Percentiles rank a stretch among this genome's conserved stretches.
phyloP scores from a whole-genome alignment of 805 yeast genomes.

The Candida gorgasii region DNA sequence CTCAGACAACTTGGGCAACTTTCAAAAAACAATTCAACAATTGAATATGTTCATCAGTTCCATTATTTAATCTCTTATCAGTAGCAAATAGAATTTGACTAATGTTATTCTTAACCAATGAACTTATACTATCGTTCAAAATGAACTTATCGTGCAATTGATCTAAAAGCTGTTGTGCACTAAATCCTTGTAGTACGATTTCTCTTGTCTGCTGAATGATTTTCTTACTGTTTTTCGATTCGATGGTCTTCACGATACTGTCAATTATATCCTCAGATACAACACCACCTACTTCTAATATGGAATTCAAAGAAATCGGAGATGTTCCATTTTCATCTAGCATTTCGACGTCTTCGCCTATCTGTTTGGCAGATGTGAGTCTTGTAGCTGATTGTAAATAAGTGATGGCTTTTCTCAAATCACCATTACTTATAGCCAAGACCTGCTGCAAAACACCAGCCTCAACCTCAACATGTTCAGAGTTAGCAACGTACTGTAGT shows the following conservation, averaged over 20 bases:
- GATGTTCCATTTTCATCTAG: slow-evolving; percentile 21
- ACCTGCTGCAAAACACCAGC: slow-evolving; percentile 61
- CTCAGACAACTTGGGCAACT: slow-evolving; percentile 23
- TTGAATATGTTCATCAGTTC: slow-evolving; percentile 87
- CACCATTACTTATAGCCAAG: slow-evolving; percentile 79
- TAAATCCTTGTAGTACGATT: slow-evolving; percentile 68
- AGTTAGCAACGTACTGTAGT: slow-evolving; percentile 57
- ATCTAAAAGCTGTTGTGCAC: slow-evolving; percentile 67
- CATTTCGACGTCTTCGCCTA: slow-evolving; percentile 25
- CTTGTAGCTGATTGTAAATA: slow-evolving; percentile 77
- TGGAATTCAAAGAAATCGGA: slow-evolving; percentile 43
- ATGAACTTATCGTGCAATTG: slow-evolving; percentile 73
- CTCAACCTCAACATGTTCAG: slow-evolving; percentile 35
- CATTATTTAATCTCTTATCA: slow-evolving; percentile 74
- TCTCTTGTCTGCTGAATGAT: slow-evolving; percentile 49
- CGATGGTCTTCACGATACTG: slow-evolving; percentile 37
- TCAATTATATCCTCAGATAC: slow-evolving; percentile 54
- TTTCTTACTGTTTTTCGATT: slow-evolving; percentile 23
- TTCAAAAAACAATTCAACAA: slow-evolving; percentile 58
- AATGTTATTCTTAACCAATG: slow-evolving; percentile 62
- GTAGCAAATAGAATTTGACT: slow-evolving; percentile 68
- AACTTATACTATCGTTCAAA: slow-evolving; percentile 49
- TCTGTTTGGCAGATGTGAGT: slow-evolving; percentile 9
- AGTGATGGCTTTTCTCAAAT: slow-evolving; percentile 90
- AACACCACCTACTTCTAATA: slow-evolving; percentile 77